Percentiles rank a stretch among this genome's conserved stretches.
Conservation (phyloP, 768 basidiomycete genomes). For the Lactarius tabidus region DNA sequence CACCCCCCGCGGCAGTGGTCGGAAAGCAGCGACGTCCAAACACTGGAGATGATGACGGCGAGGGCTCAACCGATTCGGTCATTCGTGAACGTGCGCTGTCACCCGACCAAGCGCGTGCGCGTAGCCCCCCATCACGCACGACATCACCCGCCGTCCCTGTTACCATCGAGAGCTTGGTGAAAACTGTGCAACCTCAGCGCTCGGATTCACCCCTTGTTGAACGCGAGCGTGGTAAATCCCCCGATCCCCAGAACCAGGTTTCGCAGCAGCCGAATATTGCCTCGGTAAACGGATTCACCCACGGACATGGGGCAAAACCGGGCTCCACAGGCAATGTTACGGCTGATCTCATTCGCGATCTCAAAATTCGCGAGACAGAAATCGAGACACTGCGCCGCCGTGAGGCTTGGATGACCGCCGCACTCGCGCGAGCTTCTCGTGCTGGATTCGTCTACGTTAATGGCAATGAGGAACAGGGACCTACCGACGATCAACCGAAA, state of each 20-base stretch:
- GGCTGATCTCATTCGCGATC: conserved; percentile 71
- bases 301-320: conserved; percentile 41
- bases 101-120: conserved; percentile 53
- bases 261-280: conserved; percentile 36
- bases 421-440: conserved; percentile 67
- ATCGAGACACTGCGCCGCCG: conserved; percentile 71
- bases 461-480: conserved; percentile 40
- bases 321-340: conserved; percentile 66
- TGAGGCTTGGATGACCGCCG: conserved; percentile 82
- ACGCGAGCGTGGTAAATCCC: conserved; percentile 44
- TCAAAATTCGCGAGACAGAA: conserved; percentile 80
- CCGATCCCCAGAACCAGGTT: conserved; percentile 58
- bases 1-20: conserved; percentile 34
- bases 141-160: conserved; percentile 44
- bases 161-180: conserved; percentile 53
- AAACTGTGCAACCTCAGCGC: conserved; percentile 51
- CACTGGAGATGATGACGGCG: conserved; percentile 53
- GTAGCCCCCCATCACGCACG: conserved; percentile 51
- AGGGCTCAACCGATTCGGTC: conserved; percentile 43
- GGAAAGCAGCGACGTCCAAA: conserved; percentile 46
- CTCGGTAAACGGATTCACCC: conserved; percentile 45
- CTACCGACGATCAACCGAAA: conserved; percentile 44
- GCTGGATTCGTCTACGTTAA: conserved; percentile 69
- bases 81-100: conserved; percentile 47
- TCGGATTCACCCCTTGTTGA: conserved; percentile 58